Percentiles rank a stretch among this genome's conserved stretches.
phyloP scores from a whole-genome alignment of 371 early-diverging fungal genomes.

The Circinella minor region DNA sequence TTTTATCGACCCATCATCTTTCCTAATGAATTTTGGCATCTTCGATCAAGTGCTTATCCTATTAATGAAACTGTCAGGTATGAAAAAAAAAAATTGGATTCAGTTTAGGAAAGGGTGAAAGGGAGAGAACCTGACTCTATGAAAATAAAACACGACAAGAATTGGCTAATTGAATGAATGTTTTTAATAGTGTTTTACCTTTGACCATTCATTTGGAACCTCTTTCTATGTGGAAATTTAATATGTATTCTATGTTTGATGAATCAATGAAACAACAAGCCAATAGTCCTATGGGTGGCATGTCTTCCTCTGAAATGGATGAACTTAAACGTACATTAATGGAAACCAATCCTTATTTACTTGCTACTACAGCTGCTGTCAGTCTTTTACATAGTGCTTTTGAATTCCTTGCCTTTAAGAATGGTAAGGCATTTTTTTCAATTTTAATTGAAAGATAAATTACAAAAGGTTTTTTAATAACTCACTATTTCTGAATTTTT shows the following conservation, averaged over 20 bases:
- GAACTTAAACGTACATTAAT: constrained; percentile 81
- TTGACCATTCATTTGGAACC: constrained; percentile 72
- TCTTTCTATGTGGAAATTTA: constrained; percentile 78
- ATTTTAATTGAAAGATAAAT: too few species aligned
- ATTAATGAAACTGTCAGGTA: constrained; percentile 80
- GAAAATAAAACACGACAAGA: too few species aligned
- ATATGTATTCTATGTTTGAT: constrained; percentile 60
- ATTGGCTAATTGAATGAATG: too few species aligned
- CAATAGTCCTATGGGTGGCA: constrained; percentile 72
- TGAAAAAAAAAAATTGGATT: neutral
- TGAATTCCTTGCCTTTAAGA: constrained; percentile 95
- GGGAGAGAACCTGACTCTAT: too few species aligned
- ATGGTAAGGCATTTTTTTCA: constrained; percentile 55
- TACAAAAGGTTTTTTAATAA: too few species aligned
- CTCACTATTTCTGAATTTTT: neutral
- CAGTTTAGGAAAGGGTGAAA: too few species aligned
- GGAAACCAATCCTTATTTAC: constrained; percentile 87
- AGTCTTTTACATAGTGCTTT: constrained; percentile 86
- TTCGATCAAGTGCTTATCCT: constrained; percentile 70
- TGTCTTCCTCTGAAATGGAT: constrained; percentile 64
- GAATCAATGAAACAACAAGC: constrained; percentile 71
- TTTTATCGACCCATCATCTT: constrained; percentile 78
- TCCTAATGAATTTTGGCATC: constrained; percentile 89
- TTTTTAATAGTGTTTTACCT: constrained; percentile 61
- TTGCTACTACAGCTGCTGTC: constrained; percentile 80